Conservation (phyloP, 768 basidiomycete species). For the Rhodotorula paludigena region DNA sequence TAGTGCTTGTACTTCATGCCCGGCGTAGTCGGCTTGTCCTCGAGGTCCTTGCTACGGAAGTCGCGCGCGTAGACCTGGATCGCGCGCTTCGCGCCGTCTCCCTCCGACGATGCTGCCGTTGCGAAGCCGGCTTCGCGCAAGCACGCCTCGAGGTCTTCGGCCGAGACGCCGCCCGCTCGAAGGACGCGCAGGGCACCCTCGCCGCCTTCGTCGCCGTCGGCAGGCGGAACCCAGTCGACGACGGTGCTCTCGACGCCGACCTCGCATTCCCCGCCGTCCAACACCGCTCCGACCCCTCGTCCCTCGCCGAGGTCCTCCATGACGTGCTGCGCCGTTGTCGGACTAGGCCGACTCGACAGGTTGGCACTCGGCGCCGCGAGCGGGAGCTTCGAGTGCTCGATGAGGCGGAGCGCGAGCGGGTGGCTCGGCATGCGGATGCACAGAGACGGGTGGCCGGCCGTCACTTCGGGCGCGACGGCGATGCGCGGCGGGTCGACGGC, state of each 20-base stretch:
- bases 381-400: slow-evolving; percentile 66
- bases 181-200: slow-evolving; percentile 75
- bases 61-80: slow-evolving; percentile 58
- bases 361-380: slow-evolving; percentile 95
- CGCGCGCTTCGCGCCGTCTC: neutral
- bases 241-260: slow-evolving; percentile 96
- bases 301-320: slow-evolving; percentile 62
- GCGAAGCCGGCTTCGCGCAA: slow-evolving; percentile 43
- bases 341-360: slow-evolving; percentile 86
- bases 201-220: slow-evolving; percentile 29
- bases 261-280: slow-evolving; percentile 86
- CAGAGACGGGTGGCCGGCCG: slow-evolving; percentile 71
- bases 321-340: slow-evolving; percentile 84
- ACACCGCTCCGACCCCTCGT: slow-evolving; percentile 58
- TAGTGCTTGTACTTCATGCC: slow-evolving; percentile 99
- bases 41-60: slow-evolving; percentile 63
- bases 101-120: neutral
- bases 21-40: slow-evolving; percentile 81
- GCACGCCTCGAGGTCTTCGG: slow-evolving; percentile 69
- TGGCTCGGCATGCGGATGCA: slow-evolving; percentile 93
- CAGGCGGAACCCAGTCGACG: slow-evolving; percentile 64
- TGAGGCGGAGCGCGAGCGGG: slow-evolving; percentile 83
- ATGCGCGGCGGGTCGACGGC: slow-evolving; percentile 32
- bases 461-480: slow-evolving; percentile 67
- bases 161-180: slow-evolving; percentile 84